Percentiles rank a stretch among this genome's conserved stretches.
These are phyloP conservation scores for Colletotrichum acutatum DNA, from an alignment of 2,329 filamentous ascomycete genomes.

Conservation along the genomic window DNA sequence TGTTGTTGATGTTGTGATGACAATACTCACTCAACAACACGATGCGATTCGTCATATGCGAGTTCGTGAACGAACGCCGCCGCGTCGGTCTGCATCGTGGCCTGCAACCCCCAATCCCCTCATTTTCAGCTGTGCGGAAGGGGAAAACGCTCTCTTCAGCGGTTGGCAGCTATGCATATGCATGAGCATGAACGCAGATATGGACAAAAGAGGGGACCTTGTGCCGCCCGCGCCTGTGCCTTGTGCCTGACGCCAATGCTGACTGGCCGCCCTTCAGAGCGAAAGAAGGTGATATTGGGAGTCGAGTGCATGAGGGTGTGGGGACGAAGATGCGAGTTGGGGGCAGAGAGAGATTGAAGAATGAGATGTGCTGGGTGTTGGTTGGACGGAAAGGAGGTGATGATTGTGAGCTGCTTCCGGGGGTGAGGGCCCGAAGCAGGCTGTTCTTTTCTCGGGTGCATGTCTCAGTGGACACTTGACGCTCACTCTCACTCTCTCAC, in stretches of 20 bases:
- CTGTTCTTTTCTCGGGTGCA: constrained; percentile 2
- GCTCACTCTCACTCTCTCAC: background rate
- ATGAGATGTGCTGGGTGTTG: constrained; percentile 12
- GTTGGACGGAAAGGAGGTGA: constrained; percentile 8
- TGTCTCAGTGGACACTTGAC: constrained; percentile 18
- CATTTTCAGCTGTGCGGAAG: background rate
- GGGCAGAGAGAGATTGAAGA: constrained; percentile 9
- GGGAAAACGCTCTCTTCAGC: constrained; percentile 15
- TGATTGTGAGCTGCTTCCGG: background rate
- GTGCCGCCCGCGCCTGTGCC: background rate
- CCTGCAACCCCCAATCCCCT: background rate
- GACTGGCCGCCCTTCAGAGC: constrained; percentile 2
- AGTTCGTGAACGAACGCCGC: background rate
- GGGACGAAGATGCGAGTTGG: constrained; percentile 1
- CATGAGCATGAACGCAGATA: background rate
- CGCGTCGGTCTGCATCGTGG: background rate
- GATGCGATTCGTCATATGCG: background rate
- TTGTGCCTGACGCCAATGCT: constrained; percentile 13
- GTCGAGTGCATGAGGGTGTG: constrained; percentile 22
- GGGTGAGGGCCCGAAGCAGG: background rate
- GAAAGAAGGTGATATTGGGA: constrained; percentile 22
- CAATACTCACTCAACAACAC: background rate
- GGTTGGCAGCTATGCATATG: constrained; percentile 14
- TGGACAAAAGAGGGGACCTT: background rate
- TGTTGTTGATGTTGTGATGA: background rate